These are phyloP conservation scores for Cystobasidium slooffiae DNA, from an alignment of 1,284 basidiomycete species.

Conservation along the genomic window DNA sequence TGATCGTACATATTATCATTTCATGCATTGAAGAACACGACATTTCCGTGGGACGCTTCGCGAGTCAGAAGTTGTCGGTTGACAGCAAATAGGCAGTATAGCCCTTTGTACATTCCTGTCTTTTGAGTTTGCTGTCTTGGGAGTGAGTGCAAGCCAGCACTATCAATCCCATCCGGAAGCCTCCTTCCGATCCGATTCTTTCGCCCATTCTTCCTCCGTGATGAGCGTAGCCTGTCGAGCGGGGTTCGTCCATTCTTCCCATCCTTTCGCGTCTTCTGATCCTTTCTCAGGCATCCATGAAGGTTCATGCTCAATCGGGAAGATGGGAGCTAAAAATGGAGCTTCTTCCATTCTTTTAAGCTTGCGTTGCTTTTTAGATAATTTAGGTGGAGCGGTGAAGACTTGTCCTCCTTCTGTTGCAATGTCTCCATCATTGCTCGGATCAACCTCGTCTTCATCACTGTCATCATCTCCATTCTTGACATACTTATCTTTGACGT, in stretches of 20 bases:
- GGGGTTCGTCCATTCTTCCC: conserved; percentile 17
- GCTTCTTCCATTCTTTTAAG: conserved; percentile 14
- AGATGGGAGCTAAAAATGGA: conserved; percentile 3
- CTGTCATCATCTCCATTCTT: neutral
- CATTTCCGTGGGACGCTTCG: neutral
- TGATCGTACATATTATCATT: neutral
- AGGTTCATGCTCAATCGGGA: conserved; percentile 8
- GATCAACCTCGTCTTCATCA: conserved; percentile 3
- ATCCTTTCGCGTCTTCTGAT: conserved; percentile 5
- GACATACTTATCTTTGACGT: conserved; percentile 2
- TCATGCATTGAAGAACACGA: neutral
- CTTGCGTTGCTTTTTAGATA: conserved; percentile 21
- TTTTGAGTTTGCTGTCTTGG: neutral
- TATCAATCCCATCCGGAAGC: conserved; percentile 12
- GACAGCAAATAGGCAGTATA: too few species aligned
- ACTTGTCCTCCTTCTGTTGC: conserved; percentile 4
- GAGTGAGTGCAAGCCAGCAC: neutral
- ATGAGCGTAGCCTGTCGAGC: conserved; percentile 7
- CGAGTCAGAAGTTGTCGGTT: too few species aligned
- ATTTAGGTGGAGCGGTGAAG: neutral
- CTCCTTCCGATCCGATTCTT: neutral
- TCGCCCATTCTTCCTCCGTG: neutral
- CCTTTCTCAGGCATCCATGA: conserved; percentile 12
- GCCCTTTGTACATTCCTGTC: too few species aligned
- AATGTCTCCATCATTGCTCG: neutral